Percentiles rank a stretch among this genome's conserved stretches.
These are phyloP conservation scores for Mucor ambiguus DNA, from an alignment of 371 early-diverging fungal genomes.

Conservation along the genomic window DNA sequence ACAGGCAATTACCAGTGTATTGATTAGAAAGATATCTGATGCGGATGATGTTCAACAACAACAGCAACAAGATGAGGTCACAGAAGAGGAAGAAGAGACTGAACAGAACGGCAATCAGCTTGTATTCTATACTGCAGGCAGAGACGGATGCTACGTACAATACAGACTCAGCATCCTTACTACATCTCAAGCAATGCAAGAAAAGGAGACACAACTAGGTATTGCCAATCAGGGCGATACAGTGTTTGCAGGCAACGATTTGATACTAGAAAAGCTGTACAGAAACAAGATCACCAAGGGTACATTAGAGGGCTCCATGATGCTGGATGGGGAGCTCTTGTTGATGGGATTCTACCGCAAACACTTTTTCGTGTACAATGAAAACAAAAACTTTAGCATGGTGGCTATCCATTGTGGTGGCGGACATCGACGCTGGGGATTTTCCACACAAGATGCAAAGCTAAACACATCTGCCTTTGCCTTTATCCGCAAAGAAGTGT, in stretches of 20 bases:
- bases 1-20: conserved; percentile 59
- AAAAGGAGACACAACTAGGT: conserved; percentile 32
- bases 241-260: conserved; percentile 28
- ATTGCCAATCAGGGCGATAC: conserved; percentile 44
- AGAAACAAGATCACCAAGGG: conserved; percentile 73
- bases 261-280: conserved; percentile 58
- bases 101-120: conserved; percentile 39
- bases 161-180: conserved; percentile 51
- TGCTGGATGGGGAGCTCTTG: conserved; percentile 60
- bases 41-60: background rate
- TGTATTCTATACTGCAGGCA: conserved; percentile 65
- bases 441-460: conserved; percentile 49
- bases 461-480: conserved; percentile 53
- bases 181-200: background rate
- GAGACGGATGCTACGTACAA: conserved; percentile 70
- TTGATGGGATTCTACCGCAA: conserved; percentile 74
- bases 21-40: conserved; percentile 17
- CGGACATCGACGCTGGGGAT: conserved; percentile 63
- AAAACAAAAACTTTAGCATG: conserved; percentile 66
- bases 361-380: conserved; percentile 73
- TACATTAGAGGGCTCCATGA: conserved; percentile 64
- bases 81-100: conserved; percentile 28
- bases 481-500: conserved; percentile 55
- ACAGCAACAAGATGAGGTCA: conserved; percentile 15
- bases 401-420: conserved; percentile 64